Conservation (phyloP, 2,329 filamentous ascomycete genomes). For the Aureobasidium sp. region DNA sequence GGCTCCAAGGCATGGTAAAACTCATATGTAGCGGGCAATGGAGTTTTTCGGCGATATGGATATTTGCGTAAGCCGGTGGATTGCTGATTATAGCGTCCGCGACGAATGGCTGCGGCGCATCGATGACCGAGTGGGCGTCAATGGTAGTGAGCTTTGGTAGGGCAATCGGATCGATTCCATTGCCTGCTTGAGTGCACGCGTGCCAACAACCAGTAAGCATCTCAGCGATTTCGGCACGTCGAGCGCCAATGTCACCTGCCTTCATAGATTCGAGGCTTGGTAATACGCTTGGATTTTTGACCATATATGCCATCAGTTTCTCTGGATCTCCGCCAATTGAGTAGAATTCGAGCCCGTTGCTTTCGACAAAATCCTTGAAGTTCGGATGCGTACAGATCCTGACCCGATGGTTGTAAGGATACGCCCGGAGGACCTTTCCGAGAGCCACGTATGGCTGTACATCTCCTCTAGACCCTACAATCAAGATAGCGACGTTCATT, state of each 20-base stretch:
- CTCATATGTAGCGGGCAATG: constrained; percentile 61
- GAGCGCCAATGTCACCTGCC: constrained; percentile 68
- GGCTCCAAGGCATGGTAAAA: constrained; percentile 71
- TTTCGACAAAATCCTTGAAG: constrained; percentile 43
- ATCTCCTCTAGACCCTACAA: constrained; percentile 44
- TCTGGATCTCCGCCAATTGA: constrained; percentile 47
- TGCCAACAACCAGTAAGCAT: constrained; percentile 80
- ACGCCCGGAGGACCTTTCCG: constrained; percentile 40
- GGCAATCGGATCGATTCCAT: background rate
- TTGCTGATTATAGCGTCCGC: constrained; percentile 78
- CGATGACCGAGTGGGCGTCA: background rate
- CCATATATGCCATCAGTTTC: constrained; percentile 68
- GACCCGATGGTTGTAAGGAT: constrained; percentile 42
- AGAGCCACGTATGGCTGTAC: constrained; percentile 45
- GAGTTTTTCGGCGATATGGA: constrained; percentile 71
- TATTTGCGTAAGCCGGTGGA: constrained; percentile 67
- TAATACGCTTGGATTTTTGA: constrained; percentile 80
- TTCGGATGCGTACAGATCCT: constrained; percentile 43
- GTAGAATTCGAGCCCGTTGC: constrained; percentile 46
- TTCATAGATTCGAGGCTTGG: constrained; percentile 70
- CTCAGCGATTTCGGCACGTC: constrained; percentile 66
- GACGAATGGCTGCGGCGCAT: constrained; percentile 55
- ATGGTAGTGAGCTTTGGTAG: background rate
- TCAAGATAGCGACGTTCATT: constrained; percentile 39
- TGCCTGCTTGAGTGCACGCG: constrained; percentile 48